Percentiles rank a stretch among this genome's conserved stretches.
Evolutionary conservation across 2,329 filamentous ascomycete species (phyloP).

Genomic region (Pseudogymnoascus sp.): DNA sequence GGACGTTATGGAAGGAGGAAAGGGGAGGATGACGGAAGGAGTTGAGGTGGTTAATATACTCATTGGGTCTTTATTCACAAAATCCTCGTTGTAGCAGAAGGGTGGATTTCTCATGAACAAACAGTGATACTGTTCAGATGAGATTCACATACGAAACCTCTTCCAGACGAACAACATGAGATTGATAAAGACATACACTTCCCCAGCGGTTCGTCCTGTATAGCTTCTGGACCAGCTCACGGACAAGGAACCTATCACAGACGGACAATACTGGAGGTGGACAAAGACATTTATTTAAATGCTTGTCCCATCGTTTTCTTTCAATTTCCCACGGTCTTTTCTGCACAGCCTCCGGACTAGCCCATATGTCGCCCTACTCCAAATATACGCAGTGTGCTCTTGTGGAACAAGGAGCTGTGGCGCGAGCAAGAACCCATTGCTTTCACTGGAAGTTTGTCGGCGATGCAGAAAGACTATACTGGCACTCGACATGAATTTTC

Average conservation of each 20-base stretch:
- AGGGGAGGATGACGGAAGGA: not conserved
- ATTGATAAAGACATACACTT: slow-evolving; percentile 4
- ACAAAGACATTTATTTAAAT: not conserved
- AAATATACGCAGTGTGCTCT: not conserved
- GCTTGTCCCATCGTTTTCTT: not conserved
- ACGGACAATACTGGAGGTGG: not conserved
- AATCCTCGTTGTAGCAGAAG: not conserved
- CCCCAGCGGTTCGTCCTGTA: not conserved
- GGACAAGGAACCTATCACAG: not conserved
- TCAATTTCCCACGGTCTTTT: not conserved
- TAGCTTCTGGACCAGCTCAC: not conserved
- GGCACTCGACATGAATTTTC: not conserved
- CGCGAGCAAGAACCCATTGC: not conserved
- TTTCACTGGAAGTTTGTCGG: not conserved
- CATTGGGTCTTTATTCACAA: not conserved
- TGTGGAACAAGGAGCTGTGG: not conserved
- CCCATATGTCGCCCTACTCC: not conserved
- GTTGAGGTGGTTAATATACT: not conserved
- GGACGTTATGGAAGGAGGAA: not conserved
- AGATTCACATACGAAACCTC: slow-evolving; percentile 5
- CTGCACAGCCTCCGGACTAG: not conserved
- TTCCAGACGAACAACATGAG: not conserved
- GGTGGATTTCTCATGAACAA: not conserved
- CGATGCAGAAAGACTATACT: not conserved
- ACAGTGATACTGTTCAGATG: slow-evolving; percentile 2